Conservation (phyloP, 2,329 filamentous ascomycete species). For the Talaromyces albobiverticillius region DNA sequence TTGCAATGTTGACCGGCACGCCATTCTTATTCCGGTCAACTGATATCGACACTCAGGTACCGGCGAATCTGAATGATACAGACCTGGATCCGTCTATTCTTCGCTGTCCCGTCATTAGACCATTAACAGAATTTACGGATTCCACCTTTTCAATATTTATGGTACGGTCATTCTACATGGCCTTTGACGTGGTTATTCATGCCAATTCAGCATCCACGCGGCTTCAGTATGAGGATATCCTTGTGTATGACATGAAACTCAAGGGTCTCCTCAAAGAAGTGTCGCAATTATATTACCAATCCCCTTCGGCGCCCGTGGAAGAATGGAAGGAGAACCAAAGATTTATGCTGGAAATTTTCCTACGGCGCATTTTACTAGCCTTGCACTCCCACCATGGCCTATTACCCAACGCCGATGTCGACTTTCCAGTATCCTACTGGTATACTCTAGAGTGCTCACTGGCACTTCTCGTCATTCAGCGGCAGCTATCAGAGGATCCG, state of each 20-base stretch:
- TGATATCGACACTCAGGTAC: constrained; percentile 49
- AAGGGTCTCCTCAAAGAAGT: constrained; percentile 15
- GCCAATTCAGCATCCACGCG: constrained; percentile 18
- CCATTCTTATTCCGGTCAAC: constrained; percentile 43
- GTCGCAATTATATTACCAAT: constrained; percentile 7
- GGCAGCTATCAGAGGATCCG: constrained; percentile 21
- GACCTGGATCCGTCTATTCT: constrained; percentile 36
- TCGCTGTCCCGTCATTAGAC: constrained; percentile 22
- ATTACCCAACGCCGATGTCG: constrained; percentile 18
- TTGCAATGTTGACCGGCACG: constrained; percentile 55
- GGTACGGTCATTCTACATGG: constrained; percentile 9
- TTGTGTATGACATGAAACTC: constrained; percentile 16
- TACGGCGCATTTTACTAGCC: constrained; percentile 25
- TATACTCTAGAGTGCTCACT: constrained; percentile 30
- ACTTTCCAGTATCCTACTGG: constrained; percentile 29
- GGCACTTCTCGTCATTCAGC: constrained; percentile 27
- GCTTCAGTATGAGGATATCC: constrained; percentile 16
- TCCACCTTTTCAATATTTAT: constrained; percentile 17
- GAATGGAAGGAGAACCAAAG: constrained; percentile 17
- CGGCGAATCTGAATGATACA: constrained; percentile 52
- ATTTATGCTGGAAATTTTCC: constrained; percentile 25
- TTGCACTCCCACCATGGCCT: constrained; percentile 27
- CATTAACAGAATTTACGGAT: constrained; percentile 30
- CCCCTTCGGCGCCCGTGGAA: constrained; percentile 1
- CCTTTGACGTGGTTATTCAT: constrained; percentile 16